Base-by-base conservation (phyloP, 1,284 basidiomycete species). In the Mycosarcoma mackinlayi region DNA sequence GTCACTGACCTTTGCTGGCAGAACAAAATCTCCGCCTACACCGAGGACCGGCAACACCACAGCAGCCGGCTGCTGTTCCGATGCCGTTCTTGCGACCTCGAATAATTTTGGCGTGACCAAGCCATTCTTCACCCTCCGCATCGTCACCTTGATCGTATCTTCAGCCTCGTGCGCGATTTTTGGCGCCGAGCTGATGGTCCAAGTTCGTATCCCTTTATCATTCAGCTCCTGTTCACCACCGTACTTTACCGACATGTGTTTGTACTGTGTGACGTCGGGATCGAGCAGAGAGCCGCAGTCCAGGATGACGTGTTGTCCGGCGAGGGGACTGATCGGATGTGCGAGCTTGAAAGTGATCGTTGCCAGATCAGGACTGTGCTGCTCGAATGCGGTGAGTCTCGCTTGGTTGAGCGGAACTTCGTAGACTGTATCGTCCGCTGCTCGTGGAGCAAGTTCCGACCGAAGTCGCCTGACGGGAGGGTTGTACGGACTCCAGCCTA, bases 401-500 rank as follows among this genome's bases (percentile, higher is more conserved):
- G 61, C 61, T 14, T 52, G 39, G 37, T 57, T 56, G 1, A 28
- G 6, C 8, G n/a, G 13, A 9, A 18, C 21, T 21, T 27, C 38
- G 13, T 10, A 3, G 16, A 11, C 11, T 13, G 38, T 16, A 18
- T 24, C n/a, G 4, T 13, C 2, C 10, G 30, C 25, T 5, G 11
- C 14, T 1, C 30, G 19, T 8, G 59, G 38, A 1, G 45, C 47
- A 4, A 62, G 45, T 33, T 72, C 69, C 3, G 59, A 51, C 1
- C 44, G 42, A 9, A 72, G 27, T 7, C 59, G 47, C 4, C 63
- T 40, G 1, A 72, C 45, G 11, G 69, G 69, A 2, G 69, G 69
- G 21, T 63, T 66, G 41, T 72, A 72, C 0, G 69, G 63, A 35
- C 69, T 72, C 69, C 69, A 72, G 1, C 60, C 63, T 11, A 72